phyloP scores from a whole-genome alignment of 2,329 filamentous ascomycete genomes.

The Fusarium secorum region DNA sequence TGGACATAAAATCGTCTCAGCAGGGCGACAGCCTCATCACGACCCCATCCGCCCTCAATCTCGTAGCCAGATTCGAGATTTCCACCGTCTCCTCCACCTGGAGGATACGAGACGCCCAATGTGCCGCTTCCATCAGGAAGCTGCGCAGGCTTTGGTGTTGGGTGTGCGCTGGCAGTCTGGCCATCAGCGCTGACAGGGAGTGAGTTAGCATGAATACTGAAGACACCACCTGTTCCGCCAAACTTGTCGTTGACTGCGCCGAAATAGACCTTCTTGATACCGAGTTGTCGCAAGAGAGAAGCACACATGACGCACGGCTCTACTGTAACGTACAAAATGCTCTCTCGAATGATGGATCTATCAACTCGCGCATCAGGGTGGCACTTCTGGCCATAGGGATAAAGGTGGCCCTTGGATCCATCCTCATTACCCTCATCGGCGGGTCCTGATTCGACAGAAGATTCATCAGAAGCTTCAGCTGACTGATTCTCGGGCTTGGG shows the following conservation, averaged over 20 bases:
- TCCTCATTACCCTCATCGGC: conserved; percentile 61
- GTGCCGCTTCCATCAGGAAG: conserved; percentile 49
- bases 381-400: conserved; percentile 67
- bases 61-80: conserved; percentile 82
- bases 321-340: conserved; percentile 91
- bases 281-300: conserved; percentile 86
- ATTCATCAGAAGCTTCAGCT: conserved; percentile 36
- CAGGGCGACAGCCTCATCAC: conserved; percentile 92
- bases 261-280: conserved; percentile 90
- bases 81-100: conserved; percentile 62
- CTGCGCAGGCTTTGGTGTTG: conserved; percentile 48
- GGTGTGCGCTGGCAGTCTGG: conserved; percentile 52
- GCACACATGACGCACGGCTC: conserved; percentile 99
- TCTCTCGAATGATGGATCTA: conserved; percentile 72
- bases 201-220: conserved; percentile 79
- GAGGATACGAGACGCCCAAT: conserved; percentile 49
- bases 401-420: conserved; percentile 63
- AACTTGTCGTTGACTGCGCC: conserved; percentile 97
- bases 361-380: conserved; percentile 66
- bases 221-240: conserved; percentile 92
- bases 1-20: conserved; percentile 96
- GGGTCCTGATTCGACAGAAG: conserved; percentile 32
- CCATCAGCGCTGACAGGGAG: conserved; percentile 49
- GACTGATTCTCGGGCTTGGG: conserved; percentile 44
- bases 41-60: conserved; percentile 85